Evolutionary conservation across 129 eudicot species (phyloP), one percentile per base, ranked within the genome.

Genomic region (Dittrichia graveolens): DNA sequence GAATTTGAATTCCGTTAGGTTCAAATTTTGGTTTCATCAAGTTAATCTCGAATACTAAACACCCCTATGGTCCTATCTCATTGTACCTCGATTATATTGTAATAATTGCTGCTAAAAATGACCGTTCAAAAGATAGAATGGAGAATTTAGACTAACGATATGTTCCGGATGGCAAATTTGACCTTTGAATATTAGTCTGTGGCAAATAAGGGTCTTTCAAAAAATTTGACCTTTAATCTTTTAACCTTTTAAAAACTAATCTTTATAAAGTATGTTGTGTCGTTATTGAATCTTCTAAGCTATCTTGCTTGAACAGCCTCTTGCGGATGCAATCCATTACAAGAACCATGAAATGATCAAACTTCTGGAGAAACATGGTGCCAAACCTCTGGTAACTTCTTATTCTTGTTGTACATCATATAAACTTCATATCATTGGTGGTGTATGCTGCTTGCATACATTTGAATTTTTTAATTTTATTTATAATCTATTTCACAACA

Each of bases 241-340:
- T 53, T 53, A 31, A 5, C 5, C 2, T 15, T 53, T 1, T 5
- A 53, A 15, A n/a, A n/a, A 3, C 8, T 8, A 52, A 14, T 14
- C 1, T 18, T 45, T 15, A 16, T 54, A 54, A 54, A 18, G 35
- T 54, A 39, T 61, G 24, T 14, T 18, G 14, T 16, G 50, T 5
- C 14, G 14, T 19, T 65, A 1, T 31, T 31, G 10, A 2, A 2
- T 37, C 3, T 40, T 61, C 11, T 39, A 40, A 61, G 47, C 15
- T 3, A n/a, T 19, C 63, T 76, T 83, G 37, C 68, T 65, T 76
- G 55, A 75, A 78, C 89, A 94, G 99, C 99, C 99, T 61, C 96
- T 94, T 77, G 97, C 96, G 83, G 99, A 94, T 86, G 93, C 99
- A 68, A 78, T 86, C 60, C 96, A 90, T 80, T 94, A 94, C 80